Evolutionary conservation across 805 yeast species (phyloP), one percentile per base, ranked within the genome.

Genomic region (Hanseniaspora meyeri): DNA sequence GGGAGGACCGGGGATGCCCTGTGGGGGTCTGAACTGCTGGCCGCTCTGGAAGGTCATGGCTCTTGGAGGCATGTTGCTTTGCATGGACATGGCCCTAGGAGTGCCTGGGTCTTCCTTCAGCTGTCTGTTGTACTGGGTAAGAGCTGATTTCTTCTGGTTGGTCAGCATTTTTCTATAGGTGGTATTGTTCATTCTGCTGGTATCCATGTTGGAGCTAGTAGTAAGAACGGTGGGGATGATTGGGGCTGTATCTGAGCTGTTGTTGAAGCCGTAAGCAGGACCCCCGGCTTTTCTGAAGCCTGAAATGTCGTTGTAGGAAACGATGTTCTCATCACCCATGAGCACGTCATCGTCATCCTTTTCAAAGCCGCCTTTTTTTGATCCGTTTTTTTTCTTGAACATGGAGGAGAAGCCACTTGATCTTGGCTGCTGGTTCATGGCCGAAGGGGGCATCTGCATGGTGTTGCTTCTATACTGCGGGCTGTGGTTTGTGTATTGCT

Each of bases 131-230:
- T 20, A 72, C 11, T 71, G 70, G 17, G 72, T 72, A 61, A 74
- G 65, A 20, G 78, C 77, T 65, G 75, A 63, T 64, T 85, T 85
- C 71, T 81, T 83, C 64, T 80, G 82, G 4, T 79, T 80, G 49
- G 82, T 81, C 76, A 81, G 74, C 61, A 77, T 82, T 61, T 84
- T 85, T 61, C 95, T 72, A 65, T 85, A 85, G 60, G 82, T 82
- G 7, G 79, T 72, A 61, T 78, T 82, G 53, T 75, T 75, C 61
- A 72, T 64, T 49, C 69, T 71, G 27, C 60, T 55, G 36, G 59
- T 59, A 31, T 65, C 66, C 49, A 58, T 53, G 3, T 57, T 20
- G 31, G 67, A 61, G 3, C 63, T 64, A 0, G 76, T 68, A 1
- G 58, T 49, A 5, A 78, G 72, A 3, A 85, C 55, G 0, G 88